Percentiles rank a stretch among this genome's conserved stretches.
Conservation (phyloP, 768 basidiomycete species). For the Phanerochaete carnosa region DNA sequence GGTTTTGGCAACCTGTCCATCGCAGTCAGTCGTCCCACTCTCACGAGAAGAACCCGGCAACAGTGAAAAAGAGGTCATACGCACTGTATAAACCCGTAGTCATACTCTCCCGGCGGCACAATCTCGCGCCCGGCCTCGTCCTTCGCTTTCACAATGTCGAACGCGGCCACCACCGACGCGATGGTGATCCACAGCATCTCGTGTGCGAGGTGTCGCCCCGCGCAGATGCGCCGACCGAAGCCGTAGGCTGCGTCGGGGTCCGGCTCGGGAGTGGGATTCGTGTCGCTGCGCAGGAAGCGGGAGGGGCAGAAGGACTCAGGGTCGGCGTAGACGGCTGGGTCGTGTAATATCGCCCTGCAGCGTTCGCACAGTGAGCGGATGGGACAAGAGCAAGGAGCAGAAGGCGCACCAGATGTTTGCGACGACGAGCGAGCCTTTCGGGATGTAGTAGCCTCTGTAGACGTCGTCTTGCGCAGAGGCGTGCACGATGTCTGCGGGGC, state of each 20-base stretch:
- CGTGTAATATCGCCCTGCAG: conserved; percentile 19
- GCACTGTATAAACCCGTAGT: not conserved
- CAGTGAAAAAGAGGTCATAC: not conserved
- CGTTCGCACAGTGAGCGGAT: too few relatives aligned
- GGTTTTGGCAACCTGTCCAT: not conserved
- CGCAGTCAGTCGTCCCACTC: not conserved
- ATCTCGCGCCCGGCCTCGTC: conserved; percentile 26
- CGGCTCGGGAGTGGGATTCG: conserved; percentile 12
- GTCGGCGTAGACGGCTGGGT: conserved; percentile 12
- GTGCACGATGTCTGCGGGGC: conserved; percentile 22
- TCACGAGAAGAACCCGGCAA: not conserved
- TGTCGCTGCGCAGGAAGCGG: conserved; percentile 13
- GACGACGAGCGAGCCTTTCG: conserved; percentile 25
- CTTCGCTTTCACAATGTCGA: conserved; percentile 25
- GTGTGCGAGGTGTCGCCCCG: conserved; percentile 27
- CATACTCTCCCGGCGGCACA: conserved; percentile 20
- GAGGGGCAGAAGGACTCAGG: conserved; percentile 19
- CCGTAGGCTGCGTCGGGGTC: conserved; percentile 9
- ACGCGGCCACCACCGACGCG: conserved; percentile 29
- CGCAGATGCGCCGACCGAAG: conserved; percentile 14
- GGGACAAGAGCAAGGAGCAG: not conserved
- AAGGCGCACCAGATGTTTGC: conserved; percentile 26
- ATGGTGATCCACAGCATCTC: conserved; percentile 24
- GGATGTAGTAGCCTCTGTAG: conserved; percentile 29
- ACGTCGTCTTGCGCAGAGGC: conserved; percentile 25